A percentile compares a stretch with the other conserved stretches of the same genome.
These are phyloP conservation scores for Typha latifolia DNA, from an alignment of 176 grass and related monocot genomes.

Conservation along the genomic window DNA sequence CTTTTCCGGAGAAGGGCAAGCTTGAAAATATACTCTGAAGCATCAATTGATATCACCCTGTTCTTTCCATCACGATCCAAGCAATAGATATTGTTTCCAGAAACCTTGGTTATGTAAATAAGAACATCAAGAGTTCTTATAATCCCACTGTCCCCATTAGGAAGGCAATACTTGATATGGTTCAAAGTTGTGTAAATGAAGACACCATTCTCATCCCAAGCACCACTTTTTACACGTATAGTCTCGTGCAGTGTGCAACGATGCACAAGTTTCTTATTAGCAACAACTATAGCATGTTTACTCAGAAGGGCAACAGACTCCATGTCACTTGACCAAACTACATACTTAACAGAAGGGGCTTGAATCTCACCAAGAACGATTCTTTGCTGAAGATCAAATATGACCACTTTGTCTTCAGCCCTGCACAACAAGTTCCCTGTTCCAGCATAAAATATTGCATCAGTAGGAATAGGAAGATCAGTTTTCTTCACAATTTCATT, in stretches of 20 bases:
- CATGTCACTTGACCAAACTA: constrained; percentile 94
- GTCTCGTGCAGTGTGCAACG: constrained; percentile 91
- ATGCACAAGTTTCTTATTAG: constrained; percentile 79
- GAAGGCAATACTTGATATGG: constrained; percentile 98
- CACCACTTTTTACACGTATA: constrained; percentile 99
- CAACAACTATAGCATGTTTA: constrained; percentile 92
- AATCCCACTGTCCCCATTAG: constrained; percentile 90
- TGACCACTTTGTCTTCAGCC: constrained; percentile 72
- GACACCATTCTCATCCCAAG: constrained; percentile 94
- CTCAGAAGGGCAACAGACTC: constrained; percentile 87
- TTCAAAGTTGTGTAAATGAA: constrained; percentile 91
- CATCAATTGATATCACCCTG: constrained; percentile 69
- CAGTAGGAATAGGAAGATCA: constrained; percentile 68
- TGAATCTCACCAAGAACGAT: constrained; percentile 82
- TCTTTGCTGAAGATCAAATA: constrained; percentile 90
- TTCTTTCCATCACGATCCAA: constrained; percentile 96
- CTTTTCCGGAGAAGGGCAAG: constrained; percentile 63
- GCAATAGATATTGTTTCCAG: constrained; percentile 63
- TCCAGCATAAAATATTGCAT: constrained; percentile 88
- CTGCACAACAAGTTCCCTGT: constrained; percentile 79
- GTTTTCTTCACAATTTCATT: constrained; percentile 94
- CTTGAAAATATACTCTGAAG: constrained; percentile 98
- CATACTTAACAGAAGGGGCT: constrained; percentile 65
- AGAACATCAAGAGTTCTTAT: constrained; percentile 89
- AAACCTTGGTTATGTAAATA: constrained; percentile 92